phyloP scores from a whole-genome alignment of 495 filamentous ascomycete species.

The Xylaria cubensis region DNA sequence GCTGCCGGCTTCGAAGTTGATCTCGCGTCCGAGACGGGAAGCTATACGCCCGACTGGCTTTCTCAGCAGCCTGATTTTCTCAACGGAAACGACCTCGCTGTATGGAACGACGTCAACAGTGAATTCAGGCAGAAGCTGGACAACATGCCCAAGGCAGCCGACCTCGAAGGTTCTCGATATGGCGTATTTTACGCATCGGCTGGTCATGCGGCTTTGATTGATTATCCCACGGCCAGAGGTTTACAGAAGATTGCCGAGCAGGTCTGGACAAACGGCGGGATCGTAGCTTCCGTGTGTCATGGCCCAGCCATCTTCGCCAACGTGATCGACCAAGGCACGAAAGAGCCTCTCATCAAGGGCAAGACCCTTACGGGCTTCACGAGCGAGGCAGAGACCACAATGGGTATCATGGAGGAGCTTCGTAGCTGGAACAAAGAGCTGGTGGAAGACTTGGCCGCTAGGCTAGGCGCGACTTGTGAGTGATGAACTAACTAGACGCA shows the following conservation, averaged over 20 bases:
- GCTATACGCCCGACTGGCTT: constrained; percentile 54
- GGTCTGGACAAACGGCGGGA: constrained; percentile 50
- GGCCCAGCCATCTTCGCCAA: constrained; percentile 54
- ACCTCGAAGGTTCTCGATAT: constrained; percentile 38
- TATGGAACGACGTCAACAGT: constrained; percentile 49
- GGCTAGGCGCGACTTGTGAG: constrained; percentile 35
- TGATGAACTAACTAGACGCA: not conserved
- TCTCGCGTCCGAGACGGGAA: constrained; percentile 57
- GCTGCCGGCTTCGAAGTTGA: constrained; percentile 58
- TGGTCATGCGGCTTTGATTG: constrained; percentile 54
- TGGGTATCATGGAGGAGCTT: constrained; percentile 46
- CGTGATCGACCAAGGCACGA: constrained; percentile 45
- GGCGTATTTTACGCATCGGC: constrained; percentile 55
- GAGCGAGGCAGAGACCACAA: constrained; percentile 49
- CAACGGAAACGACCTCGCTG: constrained; percentile 42
- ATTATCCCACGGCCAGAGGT: constrained; percentile 50
- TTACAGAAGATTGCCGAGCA: constrained; percentile 49
- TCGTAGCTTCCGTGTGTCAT: constrained; percentile 51
- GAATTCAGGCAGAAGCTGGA: constrained; percentile 53
- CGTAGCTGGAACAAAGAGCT: constrained; percentile 45
- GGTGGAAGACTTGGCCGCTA: constrained; percentile 43
- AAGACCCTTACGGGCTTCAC: constrained; percentile 55
- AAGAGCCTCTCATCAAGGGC: constrained; percentile 51
- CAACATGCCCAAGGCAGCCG: constrained; percentile 43
- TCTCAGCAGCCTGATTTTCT: constrained; percentile 52